Evolutionary conservation across 345 rosid genomes (phyloP), one percentile per base, ranked within the genome.

Genomic region (Noccaea caerulescens): DNA sequence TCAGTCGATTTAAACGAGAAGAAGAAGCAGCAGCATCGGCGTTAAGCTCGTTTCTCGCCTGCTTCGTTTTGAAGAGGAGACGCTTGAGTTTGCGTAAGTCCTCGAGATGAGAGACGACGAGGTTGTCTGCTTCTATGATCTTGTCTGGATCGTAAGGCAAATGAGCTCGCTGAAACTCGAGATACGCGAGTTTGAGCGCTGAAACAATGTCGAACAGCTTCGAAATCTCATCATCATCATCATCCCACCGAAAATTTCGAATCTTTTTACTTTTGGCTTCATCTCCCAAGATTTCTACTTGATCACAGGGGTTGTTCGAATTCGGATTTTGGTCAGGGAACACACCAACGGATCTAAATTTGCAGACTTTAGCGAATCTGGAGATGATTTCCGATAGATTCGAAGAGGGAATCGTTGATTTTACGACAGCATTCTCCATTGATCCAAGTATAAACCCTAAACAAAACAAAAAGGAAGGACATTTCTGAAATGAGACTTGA

Each of bases 131-230:
- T 68, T 84, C 78, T n/a, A 71, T 66, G 70, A 88, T 83, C 80
- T 84, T 88, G 30, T 80, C 79, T 0, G 84, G 84, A 63, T 80
- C 76, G 66, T 85, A 81, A 39, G 90, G 93, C 52, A 82, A 34
- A 76, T 84, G 93, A 53, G 87, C 87, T 78, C 66, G 76, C 62
- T 85, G 90, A 66, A 88, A 82, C 77, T 80, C 82, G 47, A 82
- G 66, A 69, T 85, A 88, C 3, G 86, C 84, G 3, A 79, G 58
- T 54, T 85, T 85, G 66, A 88, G 58, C 4, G 63, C 59, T 5
- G 87, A 81, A 73, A 85, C 80, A 37, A 58, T 44, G 43, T 79
- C 84, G 65, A 88, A 88, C n/a, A 86, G 65, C 84, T 75, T 77
- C 37, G 63, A 44, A 39, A 86, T 59, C 58, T 73, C 82, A 1